Evolutionary conservation across 1,139 yeast genomes (phyloP).

Genomic region (Pichia kudriavzevii): DNA sequence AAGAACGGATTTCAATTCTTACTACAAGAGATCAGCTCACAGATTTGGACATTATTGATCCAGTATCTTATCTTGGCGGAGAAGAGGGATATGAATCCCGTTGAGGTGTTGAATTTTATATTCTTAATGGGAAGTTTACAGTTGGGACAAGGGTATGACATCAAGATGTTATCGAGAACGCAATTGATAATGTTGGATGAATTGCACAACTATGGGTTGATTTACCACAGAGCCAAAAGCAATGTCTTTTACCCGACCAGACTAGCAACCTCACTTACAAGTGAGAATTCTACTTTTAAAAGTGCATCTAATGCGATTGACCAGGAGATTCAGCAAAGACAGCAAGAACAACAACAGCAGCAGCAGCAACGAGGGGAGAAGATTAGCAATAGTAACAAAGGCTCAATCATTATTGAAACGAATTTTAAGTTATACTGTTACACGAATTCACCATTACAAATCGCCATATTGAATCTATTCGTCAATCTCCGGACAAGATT

Average conservation of each 20-base stretch:
- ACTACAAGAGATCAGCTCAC: slow-evolving; percentile 87
- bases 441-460: slow-evolving; percentile 90
- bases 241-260: slow-evolving; percentile 74
- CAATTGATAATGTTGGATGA: slow-evolving; percentile 86
- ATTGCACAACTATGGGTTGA: slow-evolving; percentile 83
- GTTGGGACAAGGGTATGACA: slow-evolving; percentile 78
- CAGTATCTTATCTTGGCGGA: slow-evolving; percentile 86
- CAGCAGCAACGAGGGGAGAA: slow-evolving; percentile 16
- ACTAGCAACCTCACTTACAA: slow-evolving; percentile 81
- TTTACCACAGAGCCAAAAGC: slow-evolving; percentile 41
- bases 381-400: slow-evolving; percentile 32
- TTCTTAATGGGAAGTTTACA: slow-evolving; percentile 91
- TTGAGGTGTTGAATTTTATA: slow-evolving; percentile 86
- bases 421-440: slow-evolving; percentile 90
- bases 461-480: slow-evolving; percentile 82
- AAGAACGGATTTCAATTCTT: slow-evolving; percentile 90
- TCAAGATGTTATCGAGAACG: slow-evolving; percentile 64
- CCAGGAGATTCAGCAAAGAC: slow-evolving; percentile 44
- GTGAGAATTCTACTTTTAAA: slow-evolving; percentile 66
- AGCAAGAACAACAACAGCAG: slow-evolving; percentile 41
- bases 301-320: slow-evolving; percentile 66
- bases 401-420: slow-evolving; percentile 84
- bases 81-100: slow-evolving; percentile 86
- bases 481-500: slow-evolving; percentile 80
- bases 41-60: slow-evolving; percentile 83